phyloP scores from a whole-genome alignment of 208 protist genomes.

The Crithidia brevicula region DNA sequence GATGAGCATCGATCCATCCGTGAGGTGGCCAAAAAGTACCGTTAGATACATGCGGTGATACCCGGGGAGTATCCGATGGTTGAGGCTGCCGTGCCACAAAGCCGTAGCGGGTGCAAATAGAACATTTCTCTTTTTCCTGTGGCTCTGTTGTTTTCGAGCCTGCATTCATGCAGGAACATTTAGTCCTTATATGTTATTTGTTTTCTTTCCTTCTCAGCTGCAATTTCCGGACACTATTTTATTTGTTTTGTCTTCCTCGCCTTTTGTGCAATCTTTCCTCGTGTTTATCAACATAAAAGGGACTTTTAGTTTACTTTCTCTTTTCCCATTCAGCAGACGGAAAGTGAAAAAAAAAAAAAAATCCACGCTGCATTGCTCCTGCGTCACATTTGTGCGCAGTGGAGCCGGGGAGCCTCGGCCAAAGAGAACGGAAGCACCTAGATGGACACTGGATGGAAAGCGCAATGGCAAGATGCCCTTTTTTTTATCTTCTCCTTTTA shows the following conservation, averaged over 20 bases:
- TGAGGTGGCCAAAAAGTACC: too few relatives aligned
- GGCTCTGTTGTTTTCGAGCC: background rate
- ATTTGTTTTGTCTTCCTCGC: background rate
- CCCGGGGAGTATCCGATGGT: too few relatives aligned
- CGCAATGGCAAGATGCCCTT: background rate
- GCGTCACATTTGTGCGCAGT: background rate
- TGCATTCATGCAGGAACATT: background rate
- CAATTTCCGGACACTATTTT: background rate
- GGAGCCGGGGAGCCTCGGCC: background rate
- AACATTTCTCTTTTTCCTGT: too few relatives aligned
- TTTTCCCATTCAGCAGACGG: too few relatives aligned
- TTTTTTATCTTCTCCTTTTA: constrained; percentile 18
- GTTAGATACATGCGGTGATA: too few relatives aligned
- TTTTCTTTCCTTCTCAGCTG: background rate
- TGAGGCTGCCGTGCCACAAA: too few relatives aligned
- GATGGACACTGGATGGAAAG: background rate
- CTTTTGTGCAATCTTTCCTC: background rate
- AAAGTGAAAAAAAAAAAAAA: too few relatives aligned
- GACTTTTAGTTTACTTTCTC: background rate
- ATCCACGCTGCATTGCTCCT: too few relatives aligned
- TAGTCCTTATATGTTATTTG: background rate
- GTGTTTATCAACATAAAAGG: background rate
- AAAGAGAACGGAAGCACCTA: too few relatives aligned
- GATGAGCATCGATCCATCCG: too few relatives aligned
- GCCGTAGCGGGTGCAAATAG: too few relatives aligned